Percentiles rank a stretch among this genome's conserved stretches.
Evolutionary conservation across 306 rosid species (phyloP).

Genomic region (Lotus japonicus): DNA sequence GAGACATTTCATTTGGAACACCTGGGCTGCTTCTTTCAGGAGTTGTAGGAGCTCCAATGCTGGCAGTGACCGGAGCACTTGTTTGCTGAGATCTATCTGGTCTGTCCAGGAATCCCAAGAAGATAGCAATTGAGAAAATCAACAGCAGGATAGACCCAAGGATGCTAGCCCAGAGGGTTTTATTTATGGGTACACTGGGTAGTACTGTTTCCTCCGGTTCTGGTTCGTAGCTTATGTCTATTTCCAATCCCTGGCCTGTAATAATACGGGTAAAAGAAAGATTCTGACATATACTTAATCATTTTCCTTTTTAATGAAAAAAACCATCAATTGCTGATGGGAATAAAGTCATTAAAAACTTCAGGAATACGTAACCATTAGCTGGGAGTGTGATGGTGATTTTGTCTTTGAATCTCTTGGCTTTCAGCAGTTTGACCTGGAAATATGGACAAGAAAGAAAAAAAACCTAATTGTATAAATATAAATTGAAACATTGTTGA

Average conservation of each 20-base stretch:
- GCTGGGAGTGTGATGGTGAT: conserved; percentile 71
- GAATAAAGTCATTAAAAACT: conserved; percentile 12
- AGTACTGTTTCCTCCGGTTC: conserved; percentile 39
- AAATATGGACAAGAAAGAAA: conserved; percentile 3
- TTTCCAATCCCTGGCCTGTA: conserved; percentile 75
- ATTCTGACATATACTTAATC: not conserved
- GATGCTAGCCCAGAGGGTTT: conserved; percentile 33
- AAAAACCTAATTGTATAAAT: not conserved
- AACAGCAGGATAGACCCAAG: conserved; percentile 39
- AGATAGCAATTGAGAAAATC: conserved; percentile 27
- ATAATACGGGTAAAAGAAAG: conserved; percentile 6
- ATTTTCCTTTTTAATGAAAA: not conserved
- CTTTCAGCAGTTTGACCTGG: conserved; percentile 57
- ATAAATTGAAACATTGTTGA: not conserved
- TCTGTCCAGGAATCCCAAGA: conserved; percentile 32
- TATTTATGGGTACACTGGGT: conserved; percentile 14
- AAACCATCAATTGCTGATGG: not conserved
- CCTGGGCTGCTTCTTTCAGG: conserved; percentile 49
- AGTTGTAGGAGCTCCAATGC: conserved; percentile 42
- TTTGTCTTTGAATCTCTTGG: conserved; percentile 53
- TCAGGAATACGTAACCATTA: conserved; percentile 42
- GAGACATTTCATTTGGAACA: conserved; percentile 48
- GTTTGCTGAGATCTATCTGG: conserved; percentile 46
- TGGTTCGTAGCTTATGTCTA: conserved; percentile 51
- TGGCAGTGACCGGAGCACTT: conserved; percentile 31